phyloP scores from a whole-genome alignment of 495 filamentous ascomycete genomes.

The Tuber indicum region DNA sequence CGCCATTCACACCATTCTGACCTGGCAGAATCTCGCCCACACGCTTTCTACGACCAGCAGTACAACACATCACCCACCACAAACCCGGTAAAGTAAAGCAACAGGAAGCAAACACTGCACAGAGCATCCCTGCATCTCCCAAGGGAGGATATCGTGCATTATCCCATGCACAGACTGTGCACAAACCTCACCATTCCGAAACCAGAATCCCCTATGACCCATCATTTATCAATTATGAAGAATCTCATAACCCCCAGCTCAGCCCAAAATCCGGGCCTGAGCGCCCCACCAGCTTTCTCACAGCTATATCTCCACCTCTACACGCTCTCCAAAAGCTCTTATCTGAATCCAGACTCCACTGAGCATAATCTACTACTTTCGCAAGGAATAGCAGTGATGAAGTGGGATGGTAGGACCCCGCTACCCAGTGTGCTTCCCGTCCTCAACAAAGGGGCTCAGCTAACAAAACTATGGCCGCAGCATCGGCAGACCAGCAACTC shows the following conservation, averaged over 20 bases:
- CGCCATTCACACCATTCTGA: background rate
- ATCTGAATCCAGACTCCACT: background rate
- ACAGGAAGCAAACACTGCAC: background rate
- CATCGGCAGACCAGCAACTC: slow-evolving; percentile 39
- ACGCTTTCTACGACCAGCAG: background rate
- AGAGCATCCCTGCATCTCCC: background rate
- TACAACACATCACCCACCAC: background rate
- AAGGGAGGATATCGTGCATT: background rate
- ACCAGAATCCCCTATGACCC: background rate
- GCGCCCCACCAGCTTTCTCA: background rate
- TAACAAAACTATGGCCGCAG: slow-evolving; percentile 19
- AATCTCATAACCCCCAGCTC: background rate
- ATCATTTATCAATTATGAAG: background rate
- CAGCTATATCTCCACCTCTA: background rate
- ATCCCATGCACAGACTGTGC: background rate
- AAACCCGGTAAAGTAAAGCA: background rate
- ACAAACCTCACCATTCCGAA: background rate
- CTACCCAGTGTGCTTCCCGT: background rate
- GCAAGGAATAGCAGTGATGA: slow-evolving; percentile 14
- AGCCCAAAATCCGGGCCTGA: background rate
- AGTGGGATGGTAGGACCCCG: slow-evolving; percentile 30
- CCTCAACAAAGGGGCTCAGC: background rate
- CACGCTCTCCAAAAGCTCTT: background rate
- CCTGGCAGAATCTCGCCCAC: background rate
- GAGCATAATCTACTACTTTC: background rate